Evolutionary conservation across 371 early-diverging fungal genomes (phyloP).

Genomic region (Actinomucor elegans): DNA sequence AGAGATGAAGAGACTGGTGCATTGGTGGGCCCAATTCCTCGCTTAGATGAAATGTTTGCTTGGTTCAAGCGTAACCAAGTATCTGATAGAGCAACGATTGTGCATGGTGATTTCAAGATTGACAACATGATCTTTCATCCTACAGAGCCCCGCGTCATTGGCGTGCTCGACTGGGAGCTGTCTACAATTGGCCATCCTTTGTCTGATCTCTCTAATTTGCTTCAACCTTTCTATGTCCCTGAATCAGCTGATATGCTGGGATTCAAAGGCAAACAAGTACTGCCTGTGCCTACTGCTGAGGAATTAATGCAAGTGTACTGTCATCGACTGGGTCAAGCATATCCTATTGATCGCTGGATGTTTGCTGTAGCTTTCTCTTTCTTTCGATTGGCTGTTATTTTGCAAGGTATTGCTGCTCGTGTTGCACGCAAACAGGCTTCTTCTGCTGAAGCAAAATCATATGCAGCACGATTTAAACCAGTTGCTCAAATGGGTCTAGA

Average conservation of each 20-base stretch:
- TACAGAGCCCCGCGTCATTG: constrained; percentile 77
- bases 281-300: constrained; percentile 65
- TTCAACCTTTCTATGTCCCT: constrained; percentile 71
- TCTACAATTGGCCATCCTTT: constrained; percentile 94
- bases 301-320: constrained; percentile 71
- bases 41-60: constrained; percentile 66
- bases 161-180: constrained; percentile 95
- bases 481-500: constrained; percentile 27
- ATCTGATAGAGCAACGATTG: constrained; percentile 74
- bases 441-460: constrained; percentile 63
- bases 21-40: constrained; percentile 67
- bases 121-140: constrained; percentile 70
- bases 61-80: constrained; percentile 76
- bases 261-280: constrained; percentile 46
- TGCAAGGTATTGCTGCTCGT: constrained; percentile 85
- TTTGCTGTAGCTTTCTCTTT: constrained; percentile 47
- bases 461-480: constrained; percentile 39
- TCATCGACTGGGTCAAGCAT: constrained; percentile 44
- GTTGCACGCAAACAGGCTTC: constrained; percentile 83
- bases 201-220: constrained; percentile 85
- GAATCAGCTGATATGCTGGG: constrained; percentile 36
- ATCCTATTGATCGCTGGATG: constrained; percentile 70
- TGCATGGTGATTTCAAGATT: constrained; percentile 90
- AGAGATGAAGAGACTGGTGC: constrained; percentile 55
- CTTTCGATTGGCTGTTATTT: constrained; percentile 70